Conservation (phyloP, 2,329 filamentous ascomycete genomes). For the Fusarium papillatum region DNA sequence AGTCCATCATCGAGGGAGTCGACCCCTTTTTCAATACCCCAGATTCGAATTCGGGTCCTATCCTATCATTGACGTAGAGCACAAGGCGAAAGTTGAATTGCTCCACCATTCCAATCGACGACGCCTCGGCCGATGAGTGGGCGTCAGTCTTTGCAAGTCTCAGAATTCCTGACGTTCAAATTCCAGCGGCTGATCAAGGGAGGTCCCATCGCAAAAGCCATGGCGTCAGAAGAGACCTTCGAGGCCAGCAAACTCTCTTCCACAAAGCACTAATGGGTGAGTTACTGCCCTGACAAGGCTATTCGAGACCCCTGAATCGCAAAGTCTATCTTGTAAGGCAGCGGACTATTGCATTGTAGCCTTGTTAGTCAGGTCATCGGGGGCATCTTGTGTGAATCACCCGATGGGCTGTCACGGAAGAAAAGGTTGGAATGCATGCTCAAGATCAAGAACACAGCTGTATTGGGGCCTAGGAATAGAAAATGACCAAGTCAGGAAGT, state of each 20-base stretch:
- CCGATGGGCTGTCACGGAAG: neutral
- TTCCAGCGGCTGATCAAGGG: slow-evolving; percentile 38
- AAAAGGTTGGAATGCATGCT: too few species aligned
- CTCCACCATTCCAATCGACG: slow-evolving; percentile 32
- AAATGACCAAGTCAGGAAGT: neutral
- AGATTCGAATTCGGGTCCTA: neutral
- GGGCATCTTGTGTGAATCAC: neutral
- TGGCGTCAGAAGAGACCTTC: neutral
- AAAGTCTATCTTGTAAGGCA: neutral
- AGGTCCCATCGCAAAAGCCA: slow-evolving; percentile 1
- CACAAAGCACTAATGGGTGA: neutral
- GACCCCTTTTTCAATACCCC: slow-evolving; percentile 26
- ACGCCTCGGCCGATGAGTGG: slow-evolving; percentile 3
- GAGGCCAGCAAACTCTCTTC: neutral
- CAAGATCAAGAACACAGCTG: too few species aligned
- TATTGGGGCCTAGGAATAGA: too few species aligned
- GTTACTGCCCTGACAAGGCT: neutral
- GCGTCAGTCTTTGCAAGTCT: slow-evolving; percentile 14
- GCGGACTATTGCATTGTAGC: neutral
- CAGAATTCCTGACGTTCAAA: slow-evolving; percentile 19
- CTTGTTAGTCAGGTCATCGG: neutral
- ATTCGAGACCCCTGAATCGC: neutral
- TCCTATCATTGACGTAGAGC: neutral
- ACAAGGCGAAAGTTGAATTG: slow-evolving; percentile 21
- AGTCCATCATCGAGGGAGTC: neutral